A percentile compares a stretch with the other conserved stretches of the same genome.
Conservation (phyloP, 2,329 filamentous ascomycete genomes). For the Alternaria viburni region DNA sequence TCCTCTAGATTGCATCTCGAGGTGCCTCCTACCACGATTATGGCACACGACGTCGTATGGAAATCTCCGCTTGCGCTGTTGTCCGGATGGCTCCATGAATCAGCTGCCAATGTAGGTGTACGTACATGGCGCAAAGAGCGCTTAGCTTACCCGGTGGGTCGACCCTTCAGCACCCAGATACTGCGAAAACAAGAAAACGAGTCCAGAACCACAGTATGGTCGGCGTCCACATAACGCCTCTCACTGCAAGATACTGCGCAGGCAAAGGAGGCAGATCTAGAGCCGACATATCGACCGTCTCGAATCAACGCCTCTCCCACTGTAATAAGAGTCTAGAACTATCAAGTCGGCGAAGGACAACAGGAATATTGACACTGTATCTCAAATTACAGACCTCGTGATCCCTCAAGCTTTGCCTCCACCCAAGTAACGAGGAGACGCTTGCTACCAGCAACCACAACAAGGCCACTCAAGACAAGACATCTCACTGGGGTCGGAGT, state of each 20-base stretch:
- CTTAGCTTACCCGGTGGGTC: neutral
- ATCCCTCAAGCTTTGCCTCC: neutral
- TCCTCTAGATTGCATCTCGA: neutral
- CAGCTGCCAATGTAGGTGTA: neutral
- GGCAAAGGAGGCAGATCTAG: neutral
- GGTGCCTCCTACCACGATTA: neutral
- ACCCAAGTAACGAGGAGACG: neutral
- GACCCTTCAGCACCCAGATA: neutral
- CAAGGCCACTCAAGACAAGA: neutral
- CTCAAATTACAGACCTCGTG: neutral
- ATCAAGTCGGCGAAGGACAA: neutral
- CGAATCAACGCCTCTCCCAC: neutral
- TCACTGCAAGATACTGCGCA: neutral
- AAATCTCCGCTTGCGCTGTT: constrained; percentile 1
- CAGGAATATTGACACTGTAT: neutral
- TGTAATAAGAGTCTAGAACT: neutral
- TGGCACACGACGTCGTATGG: neutral
- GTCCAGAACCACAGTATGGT: neutral
- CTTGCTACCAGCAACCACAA: neutral
- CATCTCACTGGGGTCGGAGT: no score
- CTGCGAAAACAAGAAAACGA: neutral
- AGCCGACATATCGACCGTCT: neutral
- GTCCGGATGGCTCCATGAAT: neutral
- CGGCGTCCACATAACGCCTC: neutral
- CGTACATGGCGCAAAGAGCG: neutral